Evolutionary conservation across 257 asterid species (phyloP), one percentile per base, ranked within the genome.

Genomic region (Solanum gandarillasii): DNA sequence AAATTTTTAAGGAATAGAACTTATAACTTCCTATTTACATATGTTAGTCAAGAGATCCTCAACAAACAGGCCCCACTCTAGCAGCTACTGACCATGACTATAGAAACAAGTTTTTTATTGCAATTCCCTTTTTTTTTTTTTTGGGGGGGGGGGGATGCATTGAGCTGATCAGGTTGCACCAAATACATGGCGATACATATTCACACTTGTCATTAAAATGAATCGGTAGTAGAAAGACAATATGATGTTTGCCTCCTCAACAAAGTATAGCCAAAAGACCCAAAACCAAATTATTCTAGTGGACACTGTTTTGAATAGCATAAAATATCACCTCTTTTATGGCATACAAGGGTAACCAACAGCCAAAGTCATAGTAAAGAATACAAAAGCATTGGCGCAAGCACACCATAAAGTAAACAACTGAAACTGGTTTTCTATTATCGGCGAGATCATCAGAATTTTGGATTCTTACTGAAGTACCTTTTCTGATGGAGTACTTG

Each of bases 401-500:
- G 83, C 83, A 75, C 83, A 36, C 20, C 12, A 75, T 23, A 36
- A 36, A n/a, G 32, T 75, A 75, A 75, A 75, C 9, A 2, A 23
- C 83, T 36, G 21, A 36, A 75, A 21, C 55, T 36, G 20, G 20
- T 75, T 38, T 38, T 38, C 55, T 21, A 36, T 75, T 75, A 36
- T 75, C 20, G n/a, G 83, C 20, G 32, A 38, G 83, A 75, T 38
- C 55, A 36, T 75, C 83, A 75, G 32, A 75, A 75, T 36, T 75
- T 75, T 23, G 48, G 32, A 75, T 75, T 75, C 83, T 36, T 75
- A 87, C 70, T 62, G 70, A 43, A 52, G 38, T 91, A 92, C 94
- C 94, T 90, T 90, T 92, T 88, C 90, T 92, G 90, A 91, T 83
- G 43, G 96, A 88, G 81, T 90, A 90, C 91, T 91, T 90, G 90